phyloP scores from a whole-genome alignment of 345 rosid genomes.

The Camelina neglecta region DNA sequence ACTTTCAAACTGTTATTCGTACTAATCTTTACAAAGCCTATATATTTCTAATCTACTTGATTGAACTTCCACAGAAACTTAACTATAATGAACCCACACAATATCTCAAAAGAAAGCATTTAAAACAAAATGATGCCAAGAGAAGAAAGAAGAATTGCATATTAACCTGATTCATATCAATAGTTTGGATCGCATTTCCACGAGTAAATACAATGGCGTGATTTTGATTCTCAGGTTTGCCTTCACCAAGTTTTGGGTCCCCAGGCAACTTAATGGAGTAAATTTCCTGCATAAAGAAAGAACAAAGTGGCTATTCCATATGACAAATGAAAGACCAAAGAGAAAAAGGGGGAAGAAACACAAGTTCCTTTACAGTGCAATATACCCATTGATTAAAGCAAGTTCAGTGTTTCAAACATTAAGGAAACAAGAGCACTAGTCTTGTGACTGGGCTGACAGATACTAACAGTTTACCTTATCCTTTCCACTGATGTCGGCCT shows the following conservation, averaged over 20 bases:
- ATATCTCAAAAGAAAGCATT: constrained; percentile 17
- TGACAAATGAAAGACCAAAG: constrained; percentile 8
- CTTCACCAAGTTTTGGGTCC: constrained; percentile 97
- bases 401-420: constrained; percentile 25
- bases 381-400: constrained; percentile 17
- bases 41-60: constrained; percentile 2
- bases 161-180: constrained; percentile 97
- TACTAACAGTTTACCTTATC: constrained; percentile 68
- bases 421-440: constrained; percentile 30
- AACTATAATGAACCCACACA: constrained; percentile 28
- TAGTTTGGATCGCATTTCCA: constrained; percentile 95
- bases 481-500: constrained; percentile 94
- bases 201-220: constrained; percentile 97
- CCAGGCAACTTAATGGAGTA: constrained; percentile 95
- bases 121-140: constrained; percentile 17
- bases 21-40: constrained; percentile 21
- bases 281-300: constrained; percentile 69
- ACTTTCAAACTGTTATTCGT: constrained; percentile 14
- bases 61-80: constrained; percentile 18
- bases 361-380: constrained; percentile 19
- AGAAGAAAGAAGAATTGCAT: constrained; percentile 7
- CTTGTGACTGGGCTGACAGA: constrained; percentile 27
- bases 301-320: constrained; percentile 8
- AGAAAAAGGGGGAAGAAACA: constrained; percentile 3
- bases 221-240: constrained; percentile 99